Evolutionary conservation across 148 eudicot genomes (phyloP).

Genomic region (Arctostaphylos glauca): DNA sequence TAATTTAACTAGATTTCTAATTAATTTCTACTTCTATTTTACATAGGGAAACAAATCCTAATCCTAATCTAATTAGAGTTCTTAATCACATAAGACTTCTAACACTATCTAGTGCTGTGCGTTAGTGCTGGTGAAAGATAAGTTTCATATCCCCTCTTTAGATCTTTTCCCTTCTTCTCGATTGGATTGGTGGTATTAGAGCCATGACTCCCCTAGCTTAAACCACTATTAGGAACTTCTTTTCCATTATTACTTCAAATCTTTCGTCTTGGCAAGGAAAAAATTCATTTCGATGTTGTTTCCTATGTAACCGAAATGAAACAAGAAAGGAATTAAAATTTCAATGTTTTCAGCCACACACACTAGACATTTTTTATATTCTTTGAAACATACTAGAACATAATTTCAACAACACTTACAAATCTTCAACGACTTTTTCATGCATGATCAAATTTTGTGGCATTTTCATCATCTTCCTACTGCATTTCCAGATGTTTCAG

Average conservation of each 20-base stretch:
- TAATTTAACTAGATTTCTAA: no score
- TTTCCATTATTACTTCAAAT: no score
- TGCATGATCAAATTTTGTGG: background rate
- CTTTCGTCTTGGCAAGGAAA: background rate
- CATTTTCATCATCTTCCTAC: background rate
- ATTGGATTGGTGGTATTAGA: no score
- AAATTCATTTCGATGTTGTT: background rate
- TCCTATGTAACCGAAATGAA: background rate
- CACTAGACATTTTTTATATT: background rate
- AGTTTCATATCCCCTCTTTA: background rate
- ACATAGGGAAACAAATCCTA: no score
- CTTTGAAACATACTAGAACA: background rate
- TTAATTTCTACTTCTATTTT: no score
- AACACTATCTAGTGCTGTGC: background rate
- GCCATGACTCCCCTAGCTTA: no score
- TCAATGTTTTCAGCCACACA: background rate
- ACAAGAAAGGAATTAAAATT: background rate
- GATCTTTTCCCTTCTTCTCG: no score
- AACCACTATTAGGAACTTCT: no score
- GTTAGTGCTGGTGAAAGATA: background rate
- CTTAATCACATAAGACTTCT: no score
- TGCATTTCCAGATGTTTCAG: background rate
- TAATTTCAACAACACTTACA: background rate
- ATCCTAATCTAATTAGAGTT: no score
- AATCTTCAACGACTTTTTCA: background rate